Conservation (phyloP, 2,329 filamentous ascomycete genomes). For the Fusarium coicis region DNA sequence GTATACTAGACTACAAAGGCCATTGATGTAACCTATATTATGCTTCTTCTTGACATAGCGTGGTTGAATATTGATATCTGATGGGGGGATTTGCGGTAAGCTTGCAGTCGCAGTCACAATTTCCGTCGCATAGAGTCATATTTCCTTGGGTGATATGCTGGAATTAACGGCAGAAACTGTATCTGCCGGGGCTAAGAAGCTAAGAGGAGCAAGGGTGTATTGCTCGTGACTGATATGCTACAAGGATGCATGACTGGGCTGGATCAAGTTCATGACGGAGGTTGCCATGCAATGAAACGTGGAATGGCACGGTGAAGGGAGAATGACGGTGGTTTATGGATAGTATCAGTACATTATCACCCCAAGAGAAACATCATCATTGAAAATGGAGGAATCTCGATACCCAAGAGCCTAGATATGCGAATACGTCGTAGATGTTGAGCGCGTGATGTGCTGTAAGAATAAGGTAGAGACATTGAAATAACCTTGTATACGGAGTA, state of each 20-base stretch:
- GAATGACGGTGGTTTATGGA: slow-evolving; percentile 12
- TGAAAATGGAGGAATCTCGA: not conserved
- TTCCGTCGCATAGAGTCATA: not conserved
- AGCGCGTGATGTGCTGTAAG: not conserved
- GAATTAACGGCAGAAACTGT: slow-evolving; percentile 23
- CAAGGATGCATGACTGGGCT: slow-evolving; percentile 12
- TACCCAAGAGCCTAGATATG: not conserved
- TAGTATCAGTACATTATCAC: not conserved
- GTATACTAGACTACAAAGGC: slow-evolving; percentile 4
- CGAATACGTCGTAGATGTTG: not conserved
- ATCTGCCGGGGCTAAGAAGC: slow-evolving; percentile 30
- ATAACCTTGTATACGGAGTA: slow-evolving; percentile 9
- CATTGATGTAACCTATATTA: slow-evolving; percentile 3
- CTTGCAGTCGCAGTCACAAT: not conserved
- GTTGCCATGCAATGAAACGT: slow-evolving; percentile 28
- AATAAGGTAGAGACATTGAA: slow-evolving; percentile 4
- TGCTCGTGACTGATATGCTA: slow-evolving; percentile 19
- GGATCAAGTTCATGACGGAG: slow-evolving; percentile 22
- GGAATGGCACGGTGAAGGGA: slow-evolving; percentile 17
- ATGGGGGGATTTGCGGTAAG: not conserved
- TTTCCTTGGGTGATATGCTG: slow-evolving; percentile 25
- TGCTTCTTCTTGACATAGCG: not conserved
- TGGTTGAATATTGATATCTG: slow-evolving; percentile 5
- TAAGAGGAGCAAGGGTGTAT: slow-evolving; percentile 1
- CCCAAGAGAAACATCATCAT: not conserved